Base-by-base conservation (phyloP, 2,329 filamentous ascomycete species). In the Colletotrichum sp. region DNA sequence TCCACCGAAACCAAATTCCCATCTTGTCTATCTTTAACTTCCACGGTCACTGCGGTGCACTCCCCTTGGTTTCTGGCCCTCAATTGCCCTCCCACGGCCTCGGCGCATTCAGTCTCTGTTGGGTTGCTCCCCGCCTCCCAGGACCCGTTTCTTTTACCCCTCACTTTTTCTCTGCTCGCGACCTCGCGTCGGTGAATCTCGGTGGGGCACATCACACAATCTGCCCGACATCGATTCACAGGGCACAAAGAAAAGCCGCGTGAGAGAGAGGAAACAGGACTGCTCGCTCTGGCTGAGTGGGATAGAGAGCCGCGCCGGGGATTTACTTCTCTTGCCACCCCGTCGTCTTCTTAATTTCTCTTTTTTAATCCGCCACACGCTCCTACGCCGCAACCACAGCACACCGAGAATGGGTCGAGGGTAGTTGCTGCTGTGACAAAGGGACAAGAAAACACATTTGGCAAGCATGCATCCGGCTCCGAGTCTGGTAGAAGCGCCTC, bases 381-480 rank as follows among this genome's bases (percentile, higher is more conserved):
- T 52, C 60, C 30, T 48, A 66, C 63, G 48, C 57, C 61, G 48
- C 27, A 59, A 34, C 67, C 71, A 55, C 65, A 66, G 55, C 73
- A 76, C 48, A 73, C 59, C 73, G 70, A 75, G 70, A 57, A 75
- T 75, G 73, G 73, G 70, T 69, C 73, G 44, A 68, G 57, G 63
- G 70, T 71, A 68, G 44, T 72, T 77, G 67, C 68, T 73, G 72
- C 71, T 75, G 72, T 74, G 63, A 77, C 39, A 64, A 66, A 77
- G 75, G 72, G 66, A 70, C 66, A 71, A 74, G 60, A 67, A 72
- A 22, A 75, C 48, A 68, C 32, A 69, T 67, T 36, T 71, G 71
- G 65, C 74, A 80, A 80, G 77, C 77, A 86, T 86, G 85, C 85
- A 86, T 80, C 82, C 85, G 79, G 81, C 83, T 70, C 85, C 84